These are phyloP conservation scores for Cyberlindnera americana DNA, from an alignment of 805 yeast genomes.

Conservation along the genomic window DNA sequence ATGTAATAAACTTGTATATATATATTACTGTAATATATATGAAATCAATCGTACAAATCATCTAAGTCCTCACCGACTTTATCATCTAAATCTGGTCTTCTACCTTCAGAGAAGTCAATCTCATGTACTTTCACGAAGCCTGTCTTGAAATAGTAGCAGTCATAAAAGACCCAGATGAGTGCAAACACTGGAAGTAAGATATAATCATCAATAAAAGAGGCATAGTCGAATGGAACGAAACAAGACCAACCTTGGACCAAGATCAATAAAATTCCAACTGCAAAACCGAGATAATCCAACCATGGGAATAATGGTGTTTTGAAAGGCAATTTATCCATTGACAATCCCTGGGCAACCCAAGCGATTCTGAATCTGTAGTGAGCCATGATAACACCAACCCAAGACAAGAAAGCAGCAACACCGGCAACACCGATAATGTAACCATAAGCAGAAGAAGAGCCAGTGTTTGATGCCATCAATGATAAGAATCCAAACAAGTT, in stretches of 20 bases:
- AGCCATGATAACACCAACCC: constrained; percentile 60
- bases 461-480: constrained; percentile 46
- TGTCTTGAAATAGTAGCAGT: constrained; percentile 38
- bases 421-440: constrained; percentile 74
- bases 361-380: constrained; percentile 69
- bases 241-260: constrained; percentile 48
- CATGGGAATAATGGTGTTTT: constrained; percentile 53
- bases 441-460: constrained; percentile 56
- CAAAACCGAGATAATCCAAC: constrained; percentile 37
- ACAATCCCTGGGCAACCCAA: constrained; percentile 54
- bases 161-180: constrained; percentile 38
- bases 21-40: no score
- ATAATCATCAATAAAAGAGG: constrained; percentile 56
- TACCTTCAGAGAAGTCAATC: constrained; percentile 48
- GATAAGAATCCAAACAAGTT: constrained; percentile 61
- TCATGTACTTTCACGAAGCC: constrained; percentile 38
- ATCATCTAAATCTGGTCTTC: constrained; percentile 38
- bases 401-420: constrained; percentile 68
- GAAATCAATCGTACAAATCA: not conserved
- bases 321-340: constrained; percentile 65
- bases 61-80: constrained; percentile 4
- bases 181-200: constrained; percentile 57
- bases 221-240: constrained; percentile 47
- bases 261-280: constrained; percentile 36
- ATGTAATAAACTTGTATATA: no score